These are phyloP conservation scores for Neofusicoccum sp. DNA, from an alignment of 2,329 filamentous ascomycete genomes.

Conservation along the genomic window DNA sequence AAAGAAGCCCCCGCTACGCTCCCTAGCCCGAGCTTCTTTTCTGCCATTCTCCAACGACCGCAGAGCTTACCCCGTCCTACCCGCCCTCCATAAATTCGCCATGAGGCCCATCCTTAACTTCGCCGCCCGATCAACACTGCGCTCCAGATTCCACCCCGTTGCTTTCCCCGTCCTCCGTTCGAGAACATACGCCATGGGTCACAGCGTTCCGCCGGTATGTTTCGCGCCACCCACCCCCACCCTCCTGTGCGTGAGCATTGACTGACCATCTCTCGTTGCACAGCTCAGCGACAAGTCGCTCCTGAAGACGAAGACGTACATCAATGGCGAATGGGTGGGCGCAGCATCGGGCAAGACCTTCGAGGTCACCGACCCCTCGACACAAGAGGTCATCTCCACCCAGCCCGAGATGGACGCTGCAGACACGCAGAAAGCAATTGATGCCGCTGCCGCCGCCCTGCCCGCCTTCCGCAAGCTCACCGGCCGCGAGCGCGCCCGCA, in stretches of 20 bases:
- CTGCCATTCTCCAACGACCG: not conserved
- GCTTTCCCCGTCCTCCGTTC: constrained; percentile 39
- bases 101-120: constrained; percentile 26
- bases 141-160: constrained; percentile 35
- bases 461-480: constrained; percentile 70
- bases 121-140: constrained; percentile 24
- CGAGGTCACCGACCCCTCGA: constrained; percentile 84
- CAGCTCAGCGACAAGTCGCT: constrained; percentile 59
- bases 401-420: constrained; percentile 80
- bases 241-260: not conserved
- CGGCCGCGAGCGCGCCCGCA: constrained; percentile 70
- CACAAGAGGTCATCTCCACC: constrained; percentile 77
- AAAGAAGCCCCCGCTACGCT: not conserved
- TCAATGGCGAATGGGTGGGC: constrained; percentile 90
- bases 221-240: no score
- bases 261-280: not conserved
- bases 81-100: constrained; percentile 8
- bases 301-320: constrained; percentile 81
- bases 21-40: not conserved
- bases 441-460: constrained; percentile 78
- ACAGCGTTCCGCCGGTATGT: constrained; percentile 45
- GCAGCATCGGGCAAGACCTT: constrained; percentile 90
- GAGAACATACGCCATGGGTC: constrained; percentile 48
- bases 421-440: constrained; percentile 81
- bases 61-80: not conserved